phyloP scores from a whole-genome alignment of 352 stramenopile genomes.

The Phytophthora macrochlamydospora region DNA sequence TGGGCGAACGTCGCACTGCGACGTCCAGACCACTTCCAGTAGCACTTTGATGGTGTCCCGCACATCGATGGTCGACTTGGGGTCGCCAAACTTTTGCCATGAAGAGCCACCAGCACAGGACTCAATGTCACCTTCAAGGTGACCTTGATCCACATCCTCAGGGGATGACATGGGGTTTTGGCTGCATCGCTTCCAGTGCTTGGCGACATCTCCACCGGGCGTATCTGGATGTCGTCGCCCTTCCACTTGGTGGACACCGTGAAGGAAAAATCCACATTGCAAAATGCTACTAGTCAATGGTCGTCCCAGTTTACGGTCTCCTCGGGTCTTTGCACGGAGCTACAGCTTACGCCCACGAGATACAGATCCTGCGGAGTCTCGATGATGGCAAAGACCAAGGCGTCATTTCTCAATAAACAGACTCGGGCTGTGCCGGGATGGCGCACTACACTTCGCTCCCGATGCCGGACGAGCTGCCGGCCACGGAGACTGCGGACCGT shows the following conservation, averaged over 20 bases:
- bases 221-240: not conserved
- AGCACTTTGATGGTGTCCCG: not conserved
- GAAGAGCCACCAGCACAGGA: no score
- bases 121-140: no score
- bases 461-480: not conserved
- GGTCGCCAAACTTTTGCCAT: not conserved
- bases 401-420: slow-evolving; percentile 1
- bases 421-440: not conserved
- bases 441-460: not conserved
- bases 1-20: not conserved
- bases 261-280: not conserved
- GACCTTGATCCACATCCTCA: no score
- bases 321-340: not conserved
- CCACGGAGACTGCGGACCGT: not conserved
- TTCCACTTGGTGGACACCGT: not conserved
- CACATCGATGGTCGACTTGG: not conserved
- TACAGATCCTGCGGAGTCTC: not conserved
- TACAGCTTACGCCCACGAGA: not conserved
- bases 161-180: not conserved
- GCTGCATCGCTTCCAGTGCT: not conserved
- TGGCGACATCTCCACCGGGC: not conserved
- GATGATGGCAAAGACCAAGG: not conserved
- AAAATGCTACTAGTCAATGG: not conserved
- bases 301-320: not conserved
- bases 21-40: not conserved